phyloP scores from a whole-genome alignment of 2,329 filamentous ascomycete species.

The Colletotrichum lini region DNA sequence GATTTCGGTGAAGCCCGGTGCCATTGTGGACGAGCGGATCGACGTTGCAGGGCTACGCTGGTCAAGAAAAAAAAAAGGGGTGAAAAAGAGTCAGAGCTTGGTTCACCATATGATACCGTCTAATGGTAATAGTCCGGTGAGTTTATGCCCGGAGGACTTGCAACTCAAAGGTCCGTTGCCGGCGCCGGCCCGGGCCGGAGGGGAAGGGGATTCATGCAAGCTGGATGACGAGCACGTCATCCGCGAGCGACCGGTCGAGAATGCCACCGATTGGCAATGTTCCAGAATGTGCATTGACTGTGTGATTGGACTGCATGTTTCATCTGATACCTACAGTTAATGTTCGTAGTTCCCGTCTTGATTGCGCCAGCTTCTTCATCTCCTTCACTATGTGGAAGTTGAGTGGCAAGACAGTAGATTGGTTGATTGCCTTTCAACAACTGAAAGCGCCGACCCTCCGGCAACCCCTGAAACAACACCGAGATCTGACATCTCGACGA shows the following conservation, averaged over 20 bases:
- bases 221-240: slow-evolving; percentile 32
- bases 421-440: too few relatives aligned
- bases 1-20: slow-evolving; percentile 55
- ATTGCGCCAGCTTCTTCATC: not conserved
- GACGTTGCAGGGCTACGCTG: not conserved
- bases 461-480: too few relatives aligned
- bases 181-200: slow-evolving; percentile 5
- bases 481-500: too few relatives aligned
- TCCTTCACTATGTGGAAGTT: too few relatives aligned
- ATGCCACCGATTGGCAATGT: not conserved
- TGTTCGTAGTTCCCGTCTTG: too few relatives aligned
- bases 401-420: too few relatives aligned
- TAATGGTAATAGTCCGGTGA: not conserved
- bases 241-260: not conserved
- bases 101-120: too few relatives aligned
- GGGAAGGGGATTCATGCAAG: slow-evolving; percentile 7
- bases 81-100: not conserved
- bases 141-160: not conserved
- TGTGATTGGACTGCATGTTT: too few relatives aligned
- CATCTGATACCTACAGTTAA: too few relatives aligned
- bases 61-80: too few relatives aligned
- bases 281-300: not conserved
- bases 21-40: slow-evolving; percentile 2
- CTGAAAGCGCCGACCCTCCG: too few relatives aligned
- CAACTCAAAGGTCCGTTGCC: slow-evolving; percentile 7